A percentile compares a stretch with the other conserved stretches of the same genome.
Conservation (phyloP, 345 rosid species). For the Nephelium lappaceum region DNA sequence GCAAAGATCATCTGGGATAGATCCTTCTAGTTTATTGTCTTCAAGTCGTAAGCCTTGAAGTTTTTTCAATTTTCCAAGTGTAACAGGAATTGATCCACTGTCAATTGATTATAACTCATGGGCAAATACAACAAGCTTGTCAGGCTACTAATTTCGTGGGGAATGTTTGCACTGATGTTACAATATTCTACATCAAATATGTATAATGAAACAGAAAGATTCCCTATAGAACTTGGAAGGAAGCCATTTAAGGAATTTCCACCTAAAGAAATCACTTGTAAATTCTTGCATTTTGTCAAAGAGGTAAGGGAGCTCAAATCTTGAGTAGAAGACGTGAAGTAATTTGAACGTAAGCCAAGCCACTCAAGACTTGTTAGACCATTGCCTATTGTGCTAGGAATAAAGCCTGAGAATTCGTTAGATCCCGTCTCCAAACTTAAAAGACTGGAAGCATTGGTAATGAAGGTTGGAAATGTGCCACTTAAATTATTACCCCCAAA, state of each 20-base stretch:
- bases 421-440: neutral
- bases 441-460: constrained; percentile 10
- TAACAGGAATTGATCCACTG: constrained; percentile 13
- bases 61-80: neutral
- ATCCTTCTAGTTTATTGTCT: constrained; percentile 8
- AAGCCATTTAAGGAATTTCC: neutral
- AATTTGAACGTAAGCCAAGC: neutral
- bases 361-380: neutral
- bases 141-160: constrained; percentile 4
- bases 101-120: neutral
- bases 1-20: constrained; percentile 18
- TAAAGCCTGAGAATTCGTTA: neutral
- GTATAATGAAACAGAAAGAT: neutral
- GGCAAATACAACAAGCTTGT: neutral
- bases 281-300: constrained; percentile 16
- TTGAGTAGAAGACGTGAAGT: constrained; percentile 2
- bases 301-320: constrained; percentile 8
- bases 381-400: constrained; percentile 4
- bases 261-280: neutral
- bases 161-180: neutral
- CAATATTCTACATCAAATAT: neutral
- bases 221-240: constrained; percentile 15
- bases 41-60: constrained; percentile 14
- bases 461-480: constrained; percentile 4
- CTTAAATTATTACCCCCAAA: neutral